A percentile compares a stretch with the other conserved stretches of the same genome.
Evolutionary conservation across 2,329 filamentous ascomycete species (phyloP).

Genomic region (Talaromyces sp.): DNA sequence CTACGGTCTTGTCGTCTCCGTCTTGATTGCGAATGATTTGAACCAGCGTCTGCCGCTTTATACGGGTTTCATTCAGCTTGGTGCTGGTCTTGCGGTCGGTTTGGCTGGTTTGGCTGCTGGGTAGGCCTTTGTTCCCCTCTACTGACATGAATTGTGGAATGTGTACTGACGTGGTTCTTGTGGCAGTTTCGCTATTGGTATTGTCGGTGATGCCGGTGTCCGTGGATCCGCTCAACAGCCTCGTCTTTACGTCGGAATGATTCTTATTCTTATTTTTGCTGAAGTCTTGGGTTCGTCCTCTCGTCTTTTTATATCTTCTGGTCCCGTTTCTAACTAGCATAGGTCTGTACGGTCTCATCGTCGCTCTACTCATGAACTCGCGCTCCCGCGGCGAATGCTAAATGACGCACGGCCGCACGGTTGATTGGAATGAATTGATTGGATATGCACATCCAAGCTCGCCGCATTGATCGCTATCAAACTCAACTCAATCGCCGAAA

Average conservation of each 20-base stretch:
- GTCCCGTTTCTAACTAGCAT: constrained; percentile 24
- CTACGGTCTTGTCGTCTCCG: constrained; percentile 85
- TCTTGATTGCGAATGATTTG: constrained; percentile 78
- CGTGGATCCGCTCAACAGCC: constrained; percentile 52
- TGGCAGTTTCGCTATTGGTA: constrained; percentile 74
- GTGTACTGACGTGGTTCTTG: neutral
- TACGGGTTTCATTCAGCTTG: constrained; percentile 80
- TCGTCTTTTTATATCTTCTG: neutral
- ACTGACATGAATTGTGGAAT: too few species aligned
- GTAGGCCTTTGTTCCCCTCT: constrained; percentile 28
- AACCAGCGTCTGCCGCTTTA: constrained; percentile 70
- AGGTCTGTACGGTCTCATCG: constrained; percentile 99
- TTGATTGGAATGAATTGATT: neutral
- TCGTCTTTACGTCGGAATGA: constrained; percentile 89
- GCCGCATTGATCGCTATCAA: neutral
- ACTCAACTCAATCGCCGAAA: neutral
- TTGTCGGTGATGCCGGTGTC: constrained; percentile 62
- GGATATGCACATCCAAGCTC: neutral
- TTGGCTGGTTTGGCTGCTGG: constrained; percentile 77
- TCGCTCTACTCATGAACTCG: constrained; percentile 99
- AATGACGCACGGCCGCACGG: constrained; percentile 15
- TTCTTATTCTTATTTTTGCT: constrained; percentile 98
- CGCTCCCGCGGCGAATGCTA: constrained; percentile 70
- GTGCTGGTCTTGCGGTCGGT: constrained; percentile 77
- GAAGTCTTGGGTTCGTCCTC: constrained; percentile 82